Base-by-base conservation (phyloP, 441 rosid species). In the Eutrema salsugineum region DNA sequence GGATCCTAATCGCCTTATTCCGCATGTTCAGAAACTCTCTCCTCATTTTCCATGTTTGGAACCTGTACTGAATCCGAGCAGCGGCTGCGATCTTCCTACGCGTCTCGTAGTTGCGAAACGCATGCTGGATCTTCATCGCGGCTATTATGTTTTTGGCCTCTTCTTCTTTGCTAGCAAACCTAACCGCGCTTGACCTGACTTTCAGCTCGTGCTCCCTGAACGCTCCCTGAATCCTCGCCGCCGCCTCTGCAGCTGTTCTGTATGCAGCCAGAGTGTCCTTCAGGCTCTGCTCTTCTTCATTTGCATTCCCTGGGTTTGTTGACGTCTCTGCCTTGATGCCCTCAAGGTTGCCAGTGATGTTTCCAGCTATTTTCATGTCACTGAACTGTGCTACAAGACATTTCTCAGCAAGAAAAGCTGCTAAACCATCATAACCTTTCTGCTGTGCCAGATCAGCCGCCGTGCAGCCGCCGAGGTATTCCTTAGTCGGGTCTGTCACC, bases 121-220 rank as follows among this genome's bases (percentile, higher is more conserved):
- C 98, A 59, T 93, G 90, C 78, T 96, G 99, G 83, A 96, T 93
- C 87, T 79, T 93, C 91, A 96, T 70, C 5, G 98, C 98, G 14
- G 98, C 97, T 64, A 96, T 72, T 67, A 93, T 93, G 78, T 11
- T 69, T 43, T 80, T 81, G 22, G 94, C 99, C 63, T 96, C 98
- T 11, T 79, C 86, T 80, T 91, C 99, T n/a, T 88, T 83, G 76
- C 27, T 86, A 63, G 76, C 68, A 75, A 10, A 63, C 79, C 78
- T 57, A 59, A 88, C 82, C 24, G 88, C 90, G 33, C 68, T 69
- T 33, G 97, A 77, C 74, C 82, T 83, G 24, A 84, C 73, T 74
- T 93, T 86, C 8, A 96, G 76, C 17, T 96, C 87, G 43, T 87
- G 95, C 76, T 88, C 98, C 77, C 97, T 85, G 73, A 91, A 83